A percentile compares a stretch with the other conserved stretches of the same genome.
phyloP scores from a whole-genome alignment of 2,329 filamentous ascomycete species.

The Apiospora rasikravindrae region DNA sequence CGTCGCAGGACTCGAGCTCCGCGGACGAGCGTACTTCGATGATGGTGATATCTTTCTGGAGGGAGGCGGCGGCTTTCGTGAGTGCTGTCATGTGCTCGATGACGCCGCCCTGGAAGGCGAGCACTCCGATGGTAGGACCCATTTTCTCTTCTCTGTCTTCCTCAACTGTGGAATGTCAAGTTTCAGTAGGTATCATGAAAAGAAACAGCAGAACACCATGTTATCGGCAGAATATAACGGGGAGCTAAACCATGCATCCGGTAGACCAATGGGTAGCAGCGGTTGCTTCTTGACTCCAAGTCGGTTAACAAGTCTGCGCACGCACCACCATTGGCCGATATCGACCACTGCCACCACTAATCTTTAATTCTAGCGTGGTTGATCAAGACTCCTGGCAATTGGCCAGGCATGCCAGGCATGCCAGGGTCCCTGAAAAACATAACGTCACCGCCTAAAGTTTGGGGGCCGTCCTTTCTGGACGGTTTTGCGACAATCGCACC shows the following conservation, averaged over 20 bases:
- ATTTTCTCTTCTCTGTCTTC: no score
- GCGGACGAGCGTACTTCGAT: slow-evolving; percentile 79
- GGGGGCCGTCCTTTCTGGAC: neutral
- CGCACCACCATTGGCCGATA: no score
- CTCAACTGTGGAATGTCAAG: no score
- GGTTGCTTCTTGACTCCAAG: neutral
- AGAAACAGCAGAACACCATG: no score
- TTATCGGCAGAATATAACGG: no score
- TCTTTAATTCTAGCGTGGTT: neutral
- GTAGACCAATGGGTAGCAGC: no score
- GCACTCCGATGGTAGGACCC: slow-evolving; percentile 23
- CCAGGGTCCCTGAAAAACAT: slow-evolving; percentile 14
- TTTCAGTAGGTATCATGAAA: no score
- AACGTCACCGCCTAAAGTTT: slow-evolving; percentile 11
- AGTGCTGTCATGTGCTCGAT: slow-evolving; percentile 84
- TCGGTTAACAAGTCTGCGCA: neutral
- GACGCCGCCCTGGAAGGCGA: slow-evolving; percentile 91
- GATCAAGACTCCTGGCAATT: neutral
- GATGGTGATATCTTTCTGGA: slow-evolving; percentile 61
- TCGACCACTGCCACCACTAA: no score
- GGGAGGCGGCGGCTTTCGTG: slow-evolving; percentile 64
- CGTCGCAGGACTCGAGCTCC: slow-evolving; percentile 77
- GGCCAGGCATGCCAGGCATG: neutral
- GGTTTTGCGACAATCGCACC: neutral
- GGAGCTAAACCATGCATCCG: no score